Evolutionary conservation across 768 basidiomycete species (phyloP).

Genomic region (Omphalotus guepiniiformis): DNA sequence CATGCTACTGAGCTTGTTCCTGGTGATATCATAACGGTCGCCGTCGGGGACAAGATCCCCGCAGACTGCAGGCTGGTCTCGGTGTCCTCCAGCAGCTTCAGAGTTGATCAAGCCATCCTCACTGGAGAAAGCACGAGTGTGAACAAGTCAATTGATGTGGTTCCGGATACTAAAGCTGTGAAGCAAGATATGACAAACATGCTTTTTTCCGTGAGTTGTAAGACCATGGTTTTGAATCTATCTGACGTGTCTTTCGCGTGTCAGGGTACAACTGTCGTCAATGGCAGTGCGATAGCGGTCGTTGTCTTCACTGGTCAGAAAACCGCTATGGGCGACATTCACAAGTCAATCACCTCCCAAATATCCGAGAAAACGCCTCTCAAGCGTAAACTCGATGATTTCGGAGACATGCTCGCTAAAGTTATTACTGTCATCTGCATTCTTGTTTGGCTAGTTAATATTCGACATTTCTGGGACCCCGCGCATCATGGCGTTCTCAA

Average conservation of each 20-base stretch:
- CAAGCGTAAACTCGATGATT: slow-evolving; percentile 97
- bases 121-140: slow-evolving; percentile 94
- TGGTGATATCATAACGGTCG: slow-evolving; percentile 86
- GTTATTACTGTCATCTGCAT: slow-evolving; percentile 97
- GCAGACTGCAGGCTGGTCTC: slow-evolving; percentile 91
- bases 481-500: slow-evolving; percentile 87
- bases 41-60: slow-evolving; percentile 93
- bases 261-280: slow-evolving; percentile 94
- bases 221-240: not conserved
- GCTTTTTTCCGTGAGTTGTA: slow-evolving; percentile 72
- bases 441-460: slow-evolving; percentile 97
- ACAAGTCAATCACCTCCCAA: slow-evolving; percentile 91
- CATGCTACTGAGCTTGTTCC: slow-evolving; percentile 91
- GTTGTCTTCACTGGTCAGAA: slow-evolving; percentile 82
- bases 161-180: slow-evolving; percentile 76
- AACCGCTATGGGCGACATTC: slow-evolving; percentile 96
- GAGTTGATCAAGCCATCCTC: slow-evolving; percentile 93
- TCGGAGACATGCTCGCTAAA: slow-evolving; percentile 95
- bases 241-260: not conserved
- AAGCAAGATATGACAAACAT: slow-evolving; percentile 99
- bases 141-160: slow-evolving; percentile 66
- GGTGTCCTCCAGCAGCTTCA: slow-evolving; percentile 89
- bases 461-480: slow-evolving; percentile 94
- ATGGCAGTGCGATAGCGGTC: slow-evolving; percentile 82
- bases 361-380: slow-evolving; percentile 95